phyloP scores from a whole-genome alignment of 345 rosid species.

The Sisymbrium altissimum region DNA sequence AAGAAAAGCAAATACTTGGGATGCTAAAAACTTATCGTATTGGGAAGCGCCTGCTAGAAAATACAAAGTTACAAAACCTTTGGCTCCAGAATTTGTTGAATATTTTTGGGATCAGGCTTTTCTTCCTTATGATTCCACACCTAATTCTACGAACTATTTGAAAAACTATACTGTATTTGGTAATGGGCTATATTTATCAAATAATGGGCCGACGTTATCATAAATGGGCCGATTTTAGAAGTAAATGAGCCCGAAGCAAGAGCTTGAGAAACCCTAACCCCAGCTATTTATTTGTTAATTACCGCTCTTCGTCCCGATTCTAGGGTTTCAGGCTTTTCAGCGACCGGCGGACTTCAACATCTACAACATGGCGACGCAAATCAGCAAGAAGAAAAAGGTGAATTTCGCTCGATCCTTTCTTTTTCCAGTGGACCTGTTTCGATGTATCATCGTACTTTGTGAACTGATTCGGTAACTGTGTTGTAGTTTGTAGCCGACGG shows the following conservation, averaged over 20 bases:
- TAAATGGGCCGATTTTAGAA: background rate
- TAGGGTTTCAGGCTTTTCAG: background rate
- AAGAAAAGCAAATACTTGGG: background rate
- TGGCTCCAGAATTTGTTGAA: background rate
- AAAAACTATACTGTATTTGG: background rate
- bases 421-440: background rate
- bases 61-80: background rate
- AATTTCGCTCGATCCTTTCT: background rate
- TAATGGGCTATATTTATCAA: background rate
- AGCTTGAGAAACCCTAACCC: background rate
- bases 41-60: background rate
- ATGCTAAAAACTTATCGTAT: constrained; percentile 6
- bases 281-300: background rate
- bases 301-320: background rate
- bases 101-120: background rate
- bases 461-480: background rate
- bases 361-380: constrained; percentile 55
- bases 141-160: background rate
- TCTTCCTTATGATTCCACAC: background rate
- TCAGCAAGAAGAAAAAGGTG: constrained; percentile 78
- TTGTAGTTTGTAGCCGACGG: constrained; percentile 78
- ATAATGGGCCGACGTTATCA: background rate
- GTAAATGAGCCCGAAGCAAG: background rate
- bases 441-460: background rate
- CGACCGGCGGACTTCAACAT: background rate